These are phyloP conservation scores for Solanum tarapatanum DNA, from an alignment of 257 asterid species.

Conservation along the genomic window DNA sequence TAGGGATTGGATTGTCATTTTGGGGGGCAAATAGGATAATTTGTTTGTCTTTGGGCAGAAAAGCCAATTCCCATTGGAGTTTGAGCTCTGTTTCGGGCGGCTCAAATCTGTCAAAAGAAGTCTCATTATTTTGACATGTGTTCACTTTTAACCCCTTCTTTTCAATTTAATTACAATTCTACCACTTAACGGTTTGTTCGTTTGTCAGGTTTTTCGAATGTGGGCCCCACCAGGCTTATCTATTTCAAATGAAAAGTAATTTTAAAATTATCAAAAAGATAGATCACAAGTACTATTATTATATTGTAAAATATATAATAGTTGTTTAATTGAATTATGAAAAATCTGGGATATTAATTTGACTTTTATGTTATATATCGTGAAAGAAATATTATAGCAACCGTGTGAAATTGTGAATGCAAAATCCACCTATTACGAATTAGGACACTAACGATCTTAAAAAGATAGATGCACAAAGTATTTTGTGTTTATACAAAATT, in stretches of 20 bases:
- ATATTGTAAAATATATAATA: background rate
- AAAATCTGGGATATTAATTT: background rate
- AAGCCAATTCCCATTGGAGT: constrained; percentile 35
- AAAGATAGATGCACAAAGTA: background rate
- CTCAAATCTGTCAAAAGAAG: constrained; percentile 21
- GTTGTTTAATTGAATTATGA: background rate
- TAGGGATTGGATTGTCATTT: constrained; percentile 42
- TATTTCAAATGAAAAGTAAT: background rate
- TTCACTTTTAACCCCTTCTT: constrained; percentile 9
- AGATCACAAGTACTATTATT: background rate
- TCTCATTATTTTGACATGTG: constrained; percentile 41
- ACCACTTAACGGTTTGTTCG: constrained; percentile 37
- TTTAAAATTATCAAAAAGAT: background rate
- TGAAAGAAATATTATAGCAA: background rate
- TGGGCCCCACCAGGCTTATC: background rate
- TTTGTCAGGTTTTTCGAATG: background rate
- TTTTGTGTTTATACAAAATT: background rate
- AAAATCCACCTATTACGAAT: background rate
- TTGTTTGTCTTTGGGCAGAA: constrained; percentile 17
- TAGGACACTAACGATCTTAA: background rate
- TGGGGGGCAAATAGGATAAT: constrained; percentile 7
- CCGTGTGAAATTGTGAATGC: background rate
- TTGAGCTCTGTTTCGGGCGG: constrained; percentile 36
- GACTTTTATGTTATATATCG: background rate
- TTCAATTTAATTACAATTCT: constrained; percentile 7